Percentiles rank a stretch among this genome's conserved stretches.
These are phyloP conservation scores for Mycena chlorophos DNA, from an alignment of 768 basidiomycete genomes.

Conservation along the genomic window DNA sequence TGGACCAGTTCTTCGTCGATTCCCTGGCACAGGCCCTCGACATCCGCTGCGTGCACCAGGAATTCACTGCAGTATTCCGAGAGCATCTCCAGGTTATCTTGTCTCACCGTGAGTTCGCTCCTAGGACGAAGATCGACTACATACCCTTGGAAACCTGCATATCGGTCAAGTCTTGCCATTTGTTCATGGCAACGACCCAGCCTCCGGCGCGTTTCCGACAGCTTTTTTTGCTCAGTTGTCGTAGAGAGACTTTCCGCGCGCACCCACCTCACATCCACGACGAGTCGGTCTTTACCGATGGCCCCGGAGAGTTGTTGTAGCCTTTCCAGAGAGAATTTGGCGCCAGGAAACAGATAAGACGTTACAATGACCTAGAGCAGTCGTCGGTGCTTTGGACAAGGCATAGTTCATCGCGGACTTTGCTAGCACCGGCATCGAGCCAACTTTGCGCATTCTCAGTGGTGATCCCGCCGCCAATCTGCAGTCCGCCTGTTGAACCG, in stretches of 20 bases:
- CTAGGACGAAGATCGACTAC: conserved; percentile 5
- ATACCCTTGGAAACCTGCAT: conserved; percentile 86
- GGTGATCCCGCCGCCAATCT: conserved; percentile 92
- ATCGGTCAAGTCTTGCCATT: conserved; percentile 96
- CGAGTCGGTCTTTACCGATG: conserved; percentile 83
- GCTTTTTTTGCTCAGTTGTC: conserved; percentile 45
- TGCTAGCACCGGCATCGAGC: conserved; percentile 87
- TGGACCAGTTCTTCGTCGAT: conserved; percentile 87
- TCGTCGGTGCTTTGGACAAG: conserved; percentile 3
- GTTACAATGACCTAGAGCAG: conserved; percentile 90
- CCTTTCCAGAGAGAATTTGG: conserved; percentile 72
- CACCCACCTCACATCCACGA: conserved; percentile 91
- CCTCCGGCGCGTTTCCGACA: conserved; percentile 73
- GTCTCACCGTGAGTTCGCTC: background rate
- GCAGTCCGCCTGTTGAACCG: conserved; percentile 60
- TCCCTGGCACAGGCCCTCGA: conserved; percentile 95
- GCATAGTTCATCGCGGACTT: conserved; percentile 44
- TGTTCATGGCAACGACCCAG: conserved; percentile 98
- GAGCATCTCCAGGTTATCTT: conserved; percentile 77
- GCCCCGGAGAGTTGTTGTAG: conserved; percentile 58
- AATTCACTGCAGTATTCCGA: conserved; percentile 91
- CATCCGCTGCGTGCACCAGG: conserved; percentile 96
- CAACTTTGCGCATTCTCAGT: conserved; percentile 78
- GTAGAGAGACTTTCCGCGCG: too few relatives aligned
- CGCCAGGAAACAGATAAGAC: conserved; percentile 89